Percentiles rank a stretch among this genome's conserved stretches.
These are phyloP conservation scores for Xanthoconium purpureum DNA, from an alignment of 768 basidiomycete genomes.

Conservation along the genomic window DNA sequence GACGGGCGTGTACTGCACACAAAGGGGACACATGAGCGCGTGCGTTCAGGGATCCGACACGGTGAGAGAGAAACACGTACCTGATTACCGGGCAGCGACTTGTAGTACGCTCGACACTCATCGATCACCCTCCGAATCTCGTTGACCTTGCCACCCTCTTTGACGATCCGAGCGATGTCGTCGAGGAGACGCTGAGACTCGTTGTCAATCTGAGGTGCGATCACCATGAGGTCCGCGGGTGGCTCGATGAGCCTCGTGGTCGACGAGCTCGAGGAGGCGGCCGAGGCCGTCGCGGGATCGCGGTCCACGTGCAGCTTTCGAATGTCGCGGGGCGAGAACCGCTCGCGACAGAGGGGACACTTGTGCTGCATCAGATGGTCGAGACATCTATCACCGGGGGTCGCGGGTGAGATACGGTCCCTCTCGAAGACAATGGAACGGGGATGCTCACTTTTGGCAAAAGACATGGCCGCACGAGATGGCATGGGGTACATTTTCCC, in stretches of 20 bases:
- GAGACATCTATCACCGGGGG: slow-evolving; percentile 47
- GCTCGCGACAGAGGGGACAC: slow-evolving; percentile 64
- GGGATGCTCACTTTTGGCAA: slow-evolving; percentile 42
- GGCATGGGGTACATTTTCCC: slow-evolving; percentile 55
- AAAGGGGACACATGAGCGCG: slow-evolving; percentile 4
- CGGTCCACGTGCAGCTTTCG: slow-evolving; percentile 60
- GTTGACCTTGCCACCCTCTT: slow-evolving; percentile 52
- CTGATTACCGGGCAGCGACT: slow-evolving; percentile 43
- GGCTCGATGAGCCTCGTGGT: slow-evolving; percentile 19
- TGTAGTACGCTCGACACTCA: slow-evolving; percentile 48
- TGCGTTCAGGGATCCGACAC: slow-evolving; percentile 5
- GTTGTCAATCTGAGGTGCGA: slow-evolving; percentile 32
- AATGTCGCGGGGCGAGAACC: slow-evolving; percentile 45
- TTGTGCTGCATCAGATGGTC: slow-evolving; percentile 42
- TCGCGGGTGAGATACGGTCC: slow-evolving; percentile 1
- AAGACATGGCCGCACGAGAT: slow-evolving; percentile 74
- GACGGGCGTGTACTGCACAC: slow-evolving; percentile 47
- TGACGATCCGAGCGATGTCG: slow-evolving; percentile 51
- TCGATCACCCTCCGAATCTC: slow-evolving; percentile 49
- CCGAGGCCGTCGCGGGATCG: slow-evolving; percentile 25
- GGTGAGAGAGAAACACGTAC: slow-evolving; percentile 30
- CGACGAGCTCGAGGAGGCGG: not conserved
- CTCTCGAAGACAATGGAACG: slow-evolving; percentile 20
- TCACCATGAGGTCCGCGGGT: slow-evolving; percentile 19
- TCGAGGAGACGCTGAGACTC: slow-evolving; percentile 53